Conservation (phyloP, 495 filamentous ascomycete genomes). For the Neurospora sp. region DNA sequence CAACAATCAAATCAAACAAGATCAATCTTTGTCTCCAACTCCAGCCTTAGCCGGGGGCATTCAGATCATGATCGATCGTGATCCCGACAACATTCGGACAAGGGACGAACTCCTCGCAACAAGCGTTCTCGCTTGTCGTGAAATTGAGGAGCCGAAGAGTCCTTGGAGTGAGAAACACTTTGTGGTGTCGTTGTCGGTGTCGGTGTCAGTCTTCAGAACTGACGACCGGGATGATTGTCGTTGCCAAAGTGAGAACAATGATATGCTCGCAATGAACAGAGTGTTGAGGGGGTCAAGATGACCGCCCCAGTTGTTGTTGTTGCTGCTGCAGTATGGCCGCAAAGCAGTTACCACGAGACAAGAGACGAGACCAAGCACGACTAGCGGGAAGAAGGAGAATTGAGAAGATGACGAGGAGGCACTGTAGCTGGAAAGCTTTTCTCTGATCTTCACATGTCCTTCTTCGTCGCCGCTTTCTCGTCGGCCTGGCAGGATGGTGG, state of each 20-base stretch:
- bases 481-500: not conserved
- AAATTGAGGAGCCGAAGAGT: slow-evolving; percentile 2
- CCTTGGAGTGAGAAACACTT: not conserved
- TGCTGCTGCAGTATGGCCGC: slow-evolving; percentile 1
- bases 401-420: not conserved
- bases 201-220: not conserved
- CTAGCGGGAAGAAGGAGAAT: slow-evolving; percentile 14
- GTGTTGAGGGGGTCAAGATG: slow-evolving; percentile 9
- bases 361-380: slow-evolving; percentile 26
- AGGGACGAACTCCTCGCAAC: slow-evolving; percentile 1
- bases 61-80: not conserved
- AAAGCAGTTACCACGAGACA: slow-evolving; percentile 12
- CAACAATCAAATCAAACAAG: not conserved
- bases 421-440: not conserved
- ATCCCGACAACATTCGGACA: not conserved
- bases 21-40: not conserved
- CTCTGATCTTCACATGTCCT: not conserved
- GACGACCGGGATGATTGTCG: not conserved
- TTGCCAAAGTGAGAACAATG: slow-evolving; percentile 8
- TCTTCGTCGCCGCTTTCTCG: not conserved
- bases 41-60: not conserved
- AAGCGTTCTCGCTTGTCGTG: slow-evolving; percentile 1
- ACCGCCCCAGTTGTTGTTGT: not conserved
- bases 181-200: not conserved
- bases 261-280: slow-evolving; percentile 13